These are phyloP conservation scores for Didymella keratinophila DNA, from an alignment of 2,329 filamentous ascomycete species.

Conservation along the genomic window DNA sequence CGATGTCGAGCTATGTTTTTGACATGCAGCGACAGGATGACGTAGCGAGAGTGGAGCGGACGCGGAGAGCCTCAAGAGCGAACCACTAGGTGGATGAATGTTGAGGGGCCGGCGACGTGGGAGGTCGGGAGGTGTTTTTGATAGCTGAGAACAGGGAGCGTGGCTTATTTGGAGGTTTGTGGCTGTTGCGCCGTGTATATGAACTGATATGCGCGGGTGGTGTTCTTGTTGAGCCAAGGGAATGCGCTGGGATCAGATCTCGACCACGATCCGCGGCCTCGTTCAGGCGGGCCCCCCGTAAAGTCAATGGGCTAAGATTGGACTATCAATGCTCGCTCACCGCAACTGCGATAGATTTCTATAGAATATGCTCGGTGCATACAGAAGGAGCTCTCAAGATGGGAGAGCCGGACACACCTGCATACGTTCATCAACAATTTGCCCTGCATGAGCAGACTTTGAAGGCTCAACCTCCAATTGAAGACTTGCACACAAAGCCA, in stretches of 20 bases:
- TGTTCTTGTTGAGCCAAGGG: constrained; percentile 44
- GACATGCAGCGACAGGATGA: constrained; percentile 35
- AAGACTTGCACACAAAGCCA: constrained; percentile 4
- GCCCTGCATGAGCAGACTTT: constrained; percentile 5
- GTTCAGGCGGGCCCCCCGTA: constrained; percentile 11
- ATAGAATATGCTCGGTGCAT: neutral
- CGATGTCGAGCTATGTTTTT: constrained; percentile 26
- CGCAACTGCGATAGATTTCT: constrained; percentile 17
- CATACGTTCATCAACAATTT: neutral
- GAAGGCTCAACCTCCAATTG: neutral
- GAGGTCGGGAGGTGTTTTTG: constrained; percentile 8
- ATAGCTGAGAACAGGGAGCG: neutral
- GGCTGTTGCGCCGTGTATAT: constrained; percentile 13
- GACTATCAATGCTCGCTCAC: constrained; percentile 27
- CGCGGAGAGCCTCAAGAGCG: constrained; percentile 10
- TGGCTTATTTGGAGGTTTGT: constrained; percentile 6
- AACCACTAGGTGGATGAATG: constrained; percentile 11
- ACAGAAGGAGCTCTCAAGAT: constrained; percentile 20
- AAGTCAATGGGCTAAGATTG: constrained; percentile 24
- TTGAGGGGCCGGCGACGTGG: constrained; percentile 1
- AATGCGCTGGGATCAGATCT: constrained; percentile 34
- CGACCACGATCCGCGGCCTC: constrained; percentile 29
- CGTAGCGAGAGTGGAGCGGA: constrained; percentile 30
- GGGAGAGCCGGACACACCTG: neutral
- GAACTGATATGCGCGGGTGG: constrained; percentile 15